These are phyloP conservation scores for Delitschia confertaspora DNA, from an alignment of 495 filamentous ascomycete genomes.

Conservation along the genomic window DNA sequence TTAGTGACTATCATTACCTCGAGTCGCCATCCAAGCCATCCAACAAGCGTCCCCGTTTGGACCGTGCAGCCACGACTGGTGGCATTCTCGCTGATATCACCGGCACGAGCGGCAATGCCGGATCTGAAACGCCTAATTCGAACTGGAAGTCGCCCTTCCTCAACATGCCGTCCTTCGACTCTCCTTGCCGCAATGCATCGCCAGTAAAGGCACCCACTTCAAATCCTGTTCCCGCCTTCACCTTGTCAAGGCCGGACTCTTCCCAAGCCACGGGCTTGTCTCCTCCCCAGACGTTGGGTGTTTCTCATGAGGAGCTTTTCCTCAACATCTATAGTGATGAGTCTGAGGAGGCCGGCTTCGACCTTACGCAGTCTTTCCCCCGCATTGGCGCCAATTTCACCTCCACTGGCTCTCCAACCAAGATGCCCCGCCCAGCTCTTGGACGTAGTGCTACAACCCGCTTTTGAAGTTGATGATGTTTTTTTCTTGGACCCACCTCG, in stretches of 20 bases:
- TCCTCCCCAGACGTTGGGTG: constrained; percentile 42
- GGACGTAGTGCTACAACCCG: constrained; percentile 15
- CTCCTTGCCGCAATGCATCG: constrained; percentile 17
- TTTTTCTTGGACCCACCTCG: too few species aligned
- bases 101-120: constrained; percentile 28
- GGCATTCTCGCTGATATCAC: constrained; percentile 62
- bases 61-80: constrained; percentile 47
- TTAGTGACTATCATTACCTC: constrained; percentile 54
- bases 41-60: constrained; percentile 51
- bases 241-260: constrained; percentile 14
- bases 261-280: constrained; percentile 34
- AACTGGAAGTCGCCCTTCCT: constrained; percentile 32
- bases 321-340: constrained; percentile 47
- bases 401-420: constrained; percentile 21
- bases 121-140: constrained; percentile 15
- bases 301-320: constrained; percentile 49
- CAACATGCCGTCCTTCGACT: constrained; percentile 25
- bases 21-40: constrained; percentile 72
- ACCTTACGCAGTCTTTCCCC: constrained; percentile 82
- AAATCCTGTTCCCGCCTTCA: constrained; percentile 15
- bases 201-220: constrained; percentile 26
- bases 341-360: constrained; percentile 52
- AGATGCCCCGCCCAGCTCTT: constrained; percentile 10
- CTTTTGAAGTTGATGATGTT: constrained; percentile 8
- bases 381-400: constrained; percentile 58